Percentiles rank a stretch among this genome's conserved stretches.
phyloP scores from a whole-genome alignment of 2,329 filamentous ascomycete species.

The Cyclaneusma minus region DNA sequence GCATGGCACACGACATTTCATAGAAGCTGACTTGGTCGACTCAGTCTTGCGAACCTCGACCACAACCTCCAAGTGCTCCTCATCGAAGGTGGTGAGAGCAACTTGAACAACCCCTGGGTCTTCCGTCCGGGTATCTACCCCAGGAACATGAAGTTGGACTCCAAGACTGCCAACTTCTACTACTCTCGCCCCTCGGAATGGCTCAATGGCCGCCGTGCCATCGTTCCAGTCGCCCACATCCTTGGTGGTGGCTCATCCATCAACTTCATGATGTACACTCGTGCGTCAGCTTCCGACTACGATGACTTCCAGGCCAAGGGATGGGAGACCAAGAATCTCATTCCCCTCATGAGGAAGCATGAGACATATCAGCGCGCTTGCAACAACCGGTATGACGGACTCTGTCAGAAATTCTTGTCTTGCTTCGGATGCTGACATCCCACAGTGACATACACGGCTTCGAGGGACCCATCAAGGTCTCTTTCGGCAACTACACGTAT shows the following conservation, averaged over 20 bases:
- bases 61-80: conserved; percentile 56
- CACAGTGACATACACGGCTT: conserved; percentile 56
- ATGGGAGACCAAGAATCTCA: conserved; percentile 62
- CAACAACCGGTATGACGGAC: conserved; percentile 32
- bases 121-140: conserved; percentile 59
- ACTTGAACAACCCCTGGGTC: conserved; percentile 66
- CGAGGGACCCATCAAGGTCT: conserved; percentile 65
- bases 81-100: conserved; percentile 58
- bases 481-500: conserved; percentile 35
- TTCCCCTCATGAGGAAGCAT: conserved; percentile 67
- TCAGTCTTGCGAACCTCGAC: conserved; percentile 57
- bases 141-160: conserved; percentile 66
- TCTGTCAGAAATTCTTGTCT: neutral
- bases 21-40: conserved; percentile 28
- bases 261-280: conserved; percentile 71
- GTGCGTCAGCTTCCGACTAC: conserved; percentile 56
- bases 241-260: conserved; percentile 60
- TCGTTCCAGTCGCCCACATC: conserved; percentile 61
- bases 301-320: conserved; percentile 68
- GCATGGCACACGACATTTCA: conserved; percentile 12
- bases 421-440: no score
- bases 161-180: conserved; percentile 70
- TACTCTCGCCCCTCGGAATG: conserved; percentile 60
- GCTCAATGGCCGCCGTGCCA: conserved; percentile 53
- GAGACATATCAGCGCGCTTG: conserved; percentile 59